A percentile compares a stretch with the other conserved stretches of the same genome.
Evolutionary conservation across 139 green algal genomes (phyloP).

Genomic region (Auxenochlorella pyrenoidosa): DNA sequence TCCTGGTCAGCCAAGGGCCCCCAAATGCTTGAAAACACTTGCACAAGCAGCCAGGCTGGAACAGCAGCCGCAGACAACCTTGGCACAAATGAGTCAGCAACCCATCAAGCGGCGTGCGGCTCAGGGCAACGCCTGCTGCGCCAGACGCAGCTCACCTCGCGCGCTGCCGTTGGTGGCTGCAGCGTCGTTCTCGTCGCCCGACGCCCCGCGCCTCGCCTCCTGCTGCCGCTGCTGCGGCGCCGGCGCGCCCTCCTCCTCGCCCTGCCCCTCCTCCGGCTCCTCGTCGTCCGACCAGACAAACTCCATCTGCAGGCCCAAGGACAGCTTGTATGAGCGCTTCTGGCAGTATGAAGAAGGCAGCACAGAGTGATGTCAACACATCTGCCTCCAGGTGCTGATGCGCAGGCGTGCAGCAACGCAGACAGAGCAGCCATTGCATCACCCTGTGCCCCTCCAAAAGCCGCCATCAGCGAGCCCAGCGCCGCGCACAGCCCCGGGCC

Average conservation of each 20-base stretch:
- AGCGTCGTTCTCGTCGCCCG: constrained; percentile 41
- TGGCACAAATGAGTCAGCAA: too few relatives aligned
- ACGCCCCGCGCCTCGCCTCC: background rate
- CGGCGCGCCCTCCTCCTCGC: constrained; percentile 1
- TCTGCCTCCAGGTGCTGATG: too few relatives aligned
- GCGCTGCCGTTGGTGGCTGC: constrained; percentile 23
- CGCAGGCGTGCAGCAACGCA: too few relatives aligned
- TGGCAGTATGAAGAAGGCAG: too few relatives aligned
- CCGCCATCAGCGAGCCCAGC: too few relatives aligned
- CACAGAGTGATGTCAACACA: too few relatives aligned
- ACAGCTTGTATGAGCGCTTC: too few relatives aligned
- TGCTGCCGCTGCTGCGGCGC: background rate
- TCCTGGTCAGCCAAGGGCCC: background rate
- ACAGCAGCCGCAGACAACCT: background rate
- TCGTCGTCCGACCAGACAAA: background rate
- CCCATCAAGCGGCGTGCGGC: too few relatives aligned
- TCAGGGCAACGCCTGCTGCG: too few relatives aligned
- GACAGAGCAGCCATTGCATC: too few relatives aligned
- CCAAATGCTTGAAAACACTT: background rate
- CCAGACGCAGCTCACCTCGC: background rate
- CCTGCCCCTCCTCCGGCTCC: constrained; percentile 24
- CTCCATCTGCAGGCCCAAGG: background rate
- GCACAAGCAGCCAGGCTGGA: background rate
- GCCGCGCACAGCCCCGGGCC: too few relatives aligned
- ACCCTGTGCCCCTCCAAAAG: too few relatives aligned